Evolutionary conservation across 2,329 filamentous ascomycete species (phyloP), one percentile per base, ranked within the genome.

Genomic region (Westerdykella sp.): DNA sequence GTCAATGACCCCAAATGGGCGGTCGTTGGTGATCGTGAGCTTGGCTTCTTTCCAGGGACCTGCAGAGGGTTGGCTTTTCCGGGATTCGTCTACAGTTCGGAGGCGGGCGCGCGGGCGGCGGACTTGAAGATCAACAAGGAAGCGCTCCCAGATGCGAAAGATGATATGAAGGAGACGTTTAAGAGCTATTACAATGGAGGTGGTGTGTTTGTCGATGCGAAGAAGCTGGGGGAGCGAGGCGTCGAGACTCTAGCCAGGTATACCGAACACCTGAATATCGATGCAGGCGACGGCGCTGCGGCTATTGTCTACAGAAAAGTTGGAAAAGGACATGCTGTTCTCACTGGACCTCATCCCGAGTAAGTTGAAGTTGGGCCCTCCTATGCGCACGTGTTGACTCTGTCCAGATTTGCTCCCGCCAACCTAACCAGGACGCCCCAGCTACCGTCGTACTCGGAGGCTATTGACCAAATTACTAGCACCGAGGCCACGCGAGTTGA

Each of bases 301-400:
- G 91, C 93, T 0, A 75, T 94, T 3, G 80, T 98, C 0, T 87
- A 88, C 59, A 86, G 89, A 58, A 85, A 83, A 49, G 77, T 95
- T 36, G 90, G 89, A 1, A 79, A 88, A 36, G 93, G 93, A 1
- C 79, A 79, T 32, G 87, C 80, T 1, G 69, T 97, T 5, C 68
- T 98, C 14, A 94, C 86, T 1, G 89, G 90, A 0, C 87, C 89
- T 32, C 93, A 98, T 73, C 91, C 91, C 40, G 93, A 98, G 87
- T 94, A 73, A 63, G 78, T 70, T 44, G 12, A 18, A 4, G 18
- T 30, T 10, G 12, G 2, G 7, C 6, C n/a, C 7, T 5, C 11
- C 4, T 2, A 13, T 11, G 43, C 13, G 22, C 35, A 30, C 11
- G 40, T 15, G 48, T 55, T 50, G 34, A 54, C 42, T 53, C 47